These are phyloP conservation scores for Neofusicoccum laricinum DNA, from an alignment of 2,329 filamentous ascomycete species.

Conservation along the genomic window DNA sequence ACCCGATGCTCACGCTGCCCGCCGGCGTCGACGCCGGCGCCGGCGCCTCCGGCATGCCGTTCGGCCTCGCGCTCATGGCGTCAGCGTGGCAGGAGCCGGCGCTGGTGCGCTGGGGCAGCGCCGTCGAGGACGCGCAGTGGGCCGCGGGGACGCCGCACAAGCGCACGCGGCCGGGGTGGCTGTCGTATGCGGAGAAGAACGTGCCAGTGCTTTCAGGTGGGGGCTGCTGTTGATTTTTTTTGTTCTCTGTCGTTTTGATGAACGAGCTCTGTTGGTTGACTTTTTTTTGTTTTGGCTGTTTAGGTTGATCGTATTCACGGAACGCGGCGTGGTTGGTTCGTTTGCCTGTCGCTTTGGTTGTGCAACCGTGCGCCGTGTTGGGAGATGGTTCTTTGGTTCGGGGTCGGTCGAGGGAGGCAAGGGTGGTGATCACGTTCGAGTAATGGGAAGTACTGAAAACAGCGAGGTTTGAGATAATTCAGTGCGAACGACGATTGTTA, in stretches of 20 bases:
- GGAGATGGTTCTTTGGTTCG: no score
- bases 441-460: no score
- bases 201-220: background rate
- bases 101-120: constrained; percentile 58
- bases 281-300: no score
- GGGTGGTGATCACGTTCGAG: no score
- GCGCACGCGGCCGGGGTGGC: constrained; percentile 36
- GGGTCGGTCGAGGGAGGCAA: no score
- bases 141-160: constrained; percentile 17
- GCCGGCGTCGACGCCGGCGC: constrained; percentile 47
- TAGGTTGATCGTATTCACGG: no score
- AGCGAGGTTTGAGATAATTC: no score
- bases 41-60: constrained; percentile 42
- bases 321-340: no score
- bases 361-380: no score
- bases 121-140: constrained; percentile 39
- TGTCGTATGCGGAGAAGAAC: constrained; percentile 33
- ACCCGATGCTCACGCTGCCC: constrained; percentile 69
- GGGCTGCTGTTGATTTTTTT: background rate
- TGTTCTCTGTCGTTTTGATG: background rate
- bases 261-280: no score
- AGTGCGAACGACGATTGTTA: no score
- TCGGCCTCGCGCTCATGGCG: constrained; percentile 48
- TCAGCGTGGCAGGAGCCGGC: constrained; percentile 60
- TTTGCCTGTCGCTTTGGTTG: no score